Percentiles rank a stretch among this genome's conserved stretches.
These are phyloP conservation scores for Fusarium sp. DNA, from an alignment of 2,329 filamentous ascomycete species.

Conservation along the genomic window DNA sequence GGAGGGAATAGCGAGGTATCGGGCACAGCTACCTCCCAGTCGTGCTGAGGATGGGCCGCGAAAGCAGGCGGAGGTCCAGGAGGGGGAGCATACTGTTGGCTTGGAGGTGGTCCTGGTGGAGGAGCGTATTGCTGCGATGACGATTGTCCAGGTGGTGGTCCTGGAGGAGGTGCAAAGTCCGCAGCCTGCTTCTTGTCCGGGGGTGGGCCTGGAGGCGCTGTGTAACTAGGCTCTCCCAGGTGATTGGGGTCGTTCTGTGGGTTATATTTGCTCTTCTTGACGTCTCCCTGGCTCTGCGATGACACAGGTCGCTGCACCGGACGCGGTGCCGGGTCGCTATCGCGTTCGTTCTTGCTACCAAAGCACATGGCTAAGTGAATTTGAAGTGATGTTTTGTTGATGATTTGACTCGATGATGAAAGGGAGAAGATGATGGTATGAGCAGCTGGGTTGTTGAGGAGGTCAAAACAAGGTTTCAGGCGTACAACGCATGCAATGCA, in stretches of 20 bases:
- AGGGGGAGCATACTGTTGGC: conserved; percentile 44
- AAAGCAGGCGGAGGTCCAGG: conserved; percentile 48
- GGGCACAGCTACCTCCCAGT: conserved; percentile 77
- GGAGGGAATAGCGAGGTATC: conserved; percentile 79
- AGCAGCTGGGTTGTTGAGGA: conserved; percentile 17
- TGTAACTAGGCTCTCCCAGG: conserved; percentile 37
- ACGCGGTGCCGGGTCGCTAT: conserved; percentile 53
- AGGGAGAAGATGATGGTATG: background rate
- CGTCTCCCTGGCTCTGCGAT: conserved; percentile 42
- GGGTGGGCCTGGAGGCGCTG: conserved; percentile 46
- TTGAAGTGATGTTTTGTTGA: background rate
- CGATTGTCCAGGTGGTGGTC: conserved; percentile 13
- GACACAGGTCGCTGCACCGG: conserved; percentile 47
- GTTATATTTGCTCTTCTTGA: conserved; percentile 42
- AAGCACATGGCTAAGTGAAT: conserved; percentile 58
- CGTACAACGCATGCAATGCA: conserved; percentile 4
- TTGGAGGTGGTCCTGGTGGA: conserved; percentile 47
- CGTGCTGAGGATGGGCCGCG: conserved; percentile 59
- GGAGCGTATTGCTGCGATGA: conserved; percentile 30
- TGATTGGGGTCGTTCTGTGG: conserved; percentile 38
- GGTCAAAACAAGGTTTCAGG: conserved; percentile 9
- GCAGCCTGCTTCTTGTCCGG: conserved; percentile 34
- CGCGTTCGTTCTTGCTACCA: conserved; percentile 54
- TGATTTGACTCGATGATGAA: background rate
- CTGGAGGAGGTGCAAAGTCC: conserved; percentile 22